A percentile compares a stretch with the other conserved stretches of the same genome.
These are phyloP conservation scores for Tetrahymena thermophila DNA, from an alignment of 73 alveolate species.

Conservation along the genomic window DNA sequence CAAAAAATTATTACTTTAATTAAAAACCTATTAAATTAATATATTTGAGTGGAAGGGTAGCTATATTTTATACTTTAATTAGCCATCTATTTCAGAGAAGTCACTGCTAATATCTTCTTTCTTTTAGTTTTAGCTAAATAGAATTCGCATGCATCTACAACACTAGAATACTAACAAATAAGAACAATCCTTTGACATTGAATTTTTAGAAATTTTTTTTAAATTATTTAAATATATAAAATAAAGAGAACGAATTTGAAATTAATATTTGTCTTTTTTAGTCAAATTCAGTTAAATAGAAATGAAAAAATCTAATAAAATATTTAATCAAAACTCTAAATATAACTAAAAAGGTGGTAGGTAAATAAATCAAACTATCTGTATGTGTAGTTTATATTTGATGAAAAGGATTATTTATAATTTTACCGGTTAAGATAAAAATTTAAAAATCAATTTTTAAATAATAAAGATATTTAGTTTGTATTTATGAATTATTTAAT, in stretches of 20 bases:
- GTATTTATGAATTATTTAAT: not conserved
- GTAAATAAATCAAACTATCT: not conserved
- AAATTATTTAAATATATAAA: too few relatives aligned
- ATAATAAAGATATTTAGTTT: not conserved
- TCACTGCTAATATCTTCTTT: not conserved
- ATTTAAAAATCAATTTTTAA: not conserved
- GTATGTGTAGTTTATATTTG: not conserved
- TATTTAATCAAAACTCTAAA: not conserved
- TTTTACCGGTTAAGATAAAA: not conserved
- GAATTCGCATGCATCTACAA: not conserved
- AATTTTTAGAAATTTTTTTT: not conserved
- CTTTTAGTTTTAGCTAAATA: not conserved
- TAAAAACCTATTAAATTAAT: not conserved
- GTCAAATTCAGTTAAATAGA: not conserved
- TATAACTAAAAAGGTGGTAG: not conserved
- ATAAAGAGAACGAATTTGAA: not conserved
- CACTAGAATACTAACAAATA: not conserved
- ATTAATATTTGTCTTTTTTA: not conserved
- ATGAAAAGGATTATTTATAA: not conserved
- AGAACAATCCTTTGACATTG: not conserved
- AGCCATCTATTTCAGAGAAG: not conserved
- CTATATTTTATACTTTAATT: not conserved
- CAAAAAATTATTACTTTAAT: too few relatives aligned
- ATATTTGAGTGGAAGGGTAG: not conserved
- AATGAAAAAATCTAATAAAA: not conserved